phyloP scores from a whole-genome alignment of 2,329 filamentous ascomycete species.

The Paecilomyces fulvus region DNA sequence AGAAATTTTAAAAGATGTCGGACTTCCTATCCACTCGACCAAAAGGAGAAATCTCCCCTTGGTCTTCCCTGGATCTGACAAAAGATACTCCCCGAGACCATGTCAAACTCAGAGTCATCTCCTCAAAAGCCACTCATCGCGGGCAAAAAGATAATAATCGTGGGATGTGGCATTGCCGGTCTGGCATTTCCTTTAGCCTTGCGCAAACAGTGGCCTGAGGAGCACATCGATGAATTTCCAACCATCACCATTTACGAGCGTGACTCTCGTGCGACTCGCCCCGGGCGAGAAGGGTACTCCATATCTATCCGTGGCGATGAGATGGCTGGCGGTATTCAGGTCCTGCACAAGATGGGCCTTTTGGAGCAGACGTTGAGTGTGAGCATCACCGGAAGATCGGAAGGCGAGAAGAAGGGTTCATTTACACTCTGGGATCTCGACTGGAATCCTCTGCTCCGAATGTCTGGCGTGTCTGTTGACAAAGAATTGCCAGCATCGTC shows the following conservation, averaged over 20 bases:
- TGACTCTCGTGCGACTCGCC: conserved; percentile 21
- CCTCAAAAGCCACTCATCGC: background rate
- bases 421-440: conserved; percentile 5
- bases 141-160: conserved; percentile 35
- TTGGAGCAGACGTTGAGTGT: conserved; percentile 10
- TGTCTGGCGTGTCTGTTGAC: background rate
- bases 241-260: conserved; percentile 37
- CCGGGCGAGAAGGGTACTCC: conserved; percentile 17
- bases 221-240: conserved; percentile 18
- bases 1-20: no score
- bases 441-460: conserved; percentile 3
- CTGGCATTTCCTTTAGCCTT: conserved; percentile 36
- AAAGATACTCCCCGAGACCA: background rate
- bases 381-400: conserved; percentile 6
- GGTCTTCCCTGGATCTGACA: no score
- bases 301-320: conserved; percentile 17
- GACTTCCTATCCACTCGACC: no score
- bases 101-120: background rate
- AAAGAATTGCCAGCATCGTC: background rate
- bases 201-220: conserved; percentile 27
- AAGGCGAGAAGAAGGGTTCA: background rate
- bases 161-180: conserved; percentile 39
- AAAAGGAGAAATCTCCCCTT: no score
- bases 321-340: conserved; percentile 14
- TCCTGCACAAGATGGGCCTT: conserved; percentile 15